phyloP scores from a whole-genome alignment of 1,284 basidiomycete genomes.

The Boletus calvinii region DNA sequence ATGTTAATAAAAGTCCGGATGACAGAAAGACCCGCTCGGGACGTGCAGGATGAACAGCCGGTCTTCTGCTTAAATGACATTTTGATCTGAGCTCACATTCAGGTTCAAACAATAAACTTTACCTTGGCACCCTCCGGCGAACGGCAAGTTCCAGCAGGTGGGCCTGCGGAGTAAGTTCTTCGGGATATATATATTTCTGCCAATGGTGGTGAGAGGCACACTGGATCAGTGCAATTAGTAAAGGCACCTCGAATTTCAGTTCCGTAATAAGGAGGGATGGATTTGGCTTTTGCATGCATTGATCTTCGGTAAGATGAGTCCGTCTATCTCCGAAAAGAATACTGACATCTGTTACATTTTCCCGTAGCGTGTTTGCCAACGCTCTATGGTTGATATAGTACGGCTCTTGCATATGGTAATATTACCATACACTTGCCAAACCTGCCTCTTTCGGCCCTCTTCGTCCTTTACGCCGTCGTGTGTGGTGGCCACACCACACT shows the following conservation, averaged over 20 bases:
- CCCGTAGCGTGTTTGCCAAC: conserved; percentile 9
- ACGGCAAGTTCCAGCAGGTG: conserved; percentile 29
- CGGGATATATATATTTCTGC: conserved; percentile 17
- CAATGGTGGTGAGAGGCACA: conserved; percentile 12
- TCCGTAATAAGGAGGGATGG: conserved; percentile 31
- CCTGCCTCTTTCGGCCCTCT: conserved; percentile 17
- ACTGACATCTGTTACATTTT: conserved; percentile 16
- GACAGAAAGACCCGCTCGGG: conserved; percentile 30
- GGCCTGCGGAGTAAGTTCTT: conserved; percentile 25
- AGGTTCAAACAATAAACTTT: conserved; percentile 33
- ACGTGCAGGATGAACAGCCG: conserved; percentile 25
- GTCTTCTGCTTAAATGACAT: conserved; percentile 27
- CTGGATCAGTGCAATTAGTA: conserved; percentile 15
- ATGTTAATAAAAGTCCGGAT: conserved; percentile 32
- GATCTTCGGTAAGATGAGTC: conserved; percentile 35
- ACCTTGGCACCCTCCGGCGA: conserved; percentile 29
- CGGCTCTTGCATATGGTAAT: conserved; percentile 22
- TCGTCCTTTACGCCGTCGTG: conserved; percentile 2
- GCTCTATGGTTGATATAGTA: conserved; percentile 18
- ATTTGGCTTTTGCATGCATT: conserved; percentile 36
- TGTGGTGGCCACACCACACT: conserved; percentile 5
- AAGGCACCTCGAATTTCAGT: conserved; percentile 32
- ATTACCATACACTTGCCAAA: conserved; percentile 9
- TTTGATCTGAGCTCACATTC: conserved; percentile 28
- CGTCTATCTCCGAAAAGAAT: conserved; percentile 33